Percentiles rank a stretch among this genome's conserved stretches.
Conservation (phyloP, 108 stramenopile genomes). For the Pseudonitzschia multiseries region DNA sequence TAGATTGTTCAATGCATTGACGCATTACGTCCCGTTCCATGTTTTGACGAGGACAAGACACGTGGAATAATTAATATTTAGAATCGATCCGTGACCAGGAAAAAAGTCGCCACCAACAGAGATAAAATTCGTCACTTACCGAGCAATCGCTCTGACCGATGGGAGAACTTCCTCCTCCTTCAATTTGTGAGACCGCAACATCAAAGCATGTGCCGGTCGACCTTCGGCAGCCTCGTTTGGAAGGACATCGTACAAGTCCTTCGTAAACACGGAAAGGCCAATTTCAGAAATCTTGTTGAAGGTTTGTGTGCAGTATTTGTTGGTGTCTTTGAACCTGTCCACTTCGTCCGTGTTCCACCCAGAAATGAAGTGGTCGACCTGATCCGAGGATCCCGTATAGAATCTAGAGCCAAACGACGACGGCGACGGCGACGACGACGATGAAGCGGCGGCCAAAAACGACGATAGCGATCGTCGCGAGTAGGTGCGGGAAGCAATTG, state of each 20-base stretch:
- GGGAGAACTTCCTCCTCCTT: conserved; percentile 54
- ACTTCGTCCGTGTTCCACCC: conserved; percentile 43
- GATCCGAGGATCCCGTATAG: not conserved
- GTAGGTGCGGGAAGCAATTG: conserved; percentile 6
- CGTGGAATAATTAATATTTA: too few relatives aligned
- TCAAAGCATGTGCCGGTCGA: conserved; percentile 54
- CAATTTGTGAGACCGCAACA: conserved; percentile 72
- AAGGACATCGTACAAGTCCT: conserved; percentile 40
- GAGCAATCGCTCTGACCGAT: conserved; percentile 64
- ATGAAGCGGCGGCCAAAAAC: conserved; percentile 13
- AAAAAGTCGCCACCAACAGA: too few relatives aligned
- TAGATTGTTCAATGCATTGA: not conserved
- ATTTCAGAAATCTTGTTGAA: conserved; percentile 71
- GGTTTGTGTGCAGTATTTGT: conserved; percentile 57
- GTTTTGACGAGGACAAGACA: not conserved
- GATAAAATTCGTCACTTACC: not conserved
- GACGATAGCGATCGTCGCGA: not conserved
- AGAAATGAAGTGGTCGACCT: conserved; percentile 41
- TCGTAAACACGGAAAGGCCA: conserved; percentile 41
- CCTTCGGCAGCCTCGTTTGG: conserved; percentile 42
- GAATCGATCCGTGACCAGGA: too few relatives aligned
- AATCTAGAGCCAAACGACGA: conserved; percentile 4
- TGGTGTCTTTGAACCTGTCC: conserved; percentile 30
- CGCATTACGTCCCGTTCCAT: not conserved
- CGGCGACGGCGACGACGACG: conserved; percentile 10